Conservation (phyloP, 176 grass and related monocot species). For the Oryza rufipogon region DNA sequence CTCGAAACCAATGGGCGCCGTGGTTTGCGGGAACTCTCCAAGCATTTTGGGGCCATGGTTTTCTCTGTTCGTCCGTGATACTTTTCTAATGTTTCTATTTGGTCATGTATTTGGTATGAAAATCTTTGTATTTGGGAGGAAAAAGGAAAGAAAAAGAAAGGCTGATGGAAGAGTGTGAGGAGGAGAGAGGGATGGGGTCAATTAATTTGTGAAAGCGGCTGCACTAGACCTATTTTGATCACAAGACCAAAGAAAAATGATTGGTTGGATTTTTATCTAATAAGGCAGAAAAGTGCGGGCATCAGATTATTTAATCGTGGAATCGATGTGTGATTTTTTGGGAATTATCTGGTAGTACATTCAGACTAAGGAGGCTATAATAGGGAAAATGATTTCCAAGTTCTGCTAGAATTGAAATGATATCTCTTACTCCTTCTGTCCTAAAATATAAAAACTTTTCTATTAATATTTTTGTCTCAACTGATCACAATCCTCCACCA, state of each 20-base stretch:
- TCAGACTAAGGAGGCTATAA: no score
- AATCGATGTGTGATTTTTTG: no score
- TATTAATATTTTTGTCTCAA: no score
- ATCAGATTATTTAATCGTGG: no score
- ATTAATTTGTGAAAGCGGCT: slow-evolving; percentile 31
- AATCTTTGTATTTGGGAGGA: background rate
- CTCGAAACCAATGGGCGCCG: slow-evolving; percentile 12
- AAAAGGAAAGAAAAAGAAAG: background rate
- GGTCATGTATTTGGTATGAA: background rate
- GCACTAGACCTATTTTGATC: slow-evolving; percentile 27
- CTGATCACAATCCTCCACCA: no score
- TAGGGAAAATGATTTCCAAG: no score
- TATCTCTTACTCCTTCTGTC: no score
- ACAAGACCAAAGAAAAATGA: background rate
- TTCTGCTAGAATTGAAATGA: no score
- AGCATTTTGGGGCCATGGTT: slow-evolving; percentile 28
- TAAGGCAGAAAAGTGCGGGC: background rate
- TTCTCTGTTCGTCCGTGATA: slow-evolving; percentile 5
- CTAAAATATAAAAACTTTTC: no score
- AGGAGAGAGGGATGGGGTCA: slow-evolving; percentile 20
- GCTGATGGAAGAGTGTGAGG: slow-evolving; percentile 4
- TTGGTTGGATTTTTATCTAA: background rate
- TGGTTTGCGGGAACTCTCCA: slow-evolving; percentile 25
- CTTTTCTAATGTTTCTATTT: background rate
- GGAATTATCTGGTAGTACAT: no score